Evolutionary conservation across 73 alveolate species (phyloP).

Genomic region (Breviolum minutum): DNA sequence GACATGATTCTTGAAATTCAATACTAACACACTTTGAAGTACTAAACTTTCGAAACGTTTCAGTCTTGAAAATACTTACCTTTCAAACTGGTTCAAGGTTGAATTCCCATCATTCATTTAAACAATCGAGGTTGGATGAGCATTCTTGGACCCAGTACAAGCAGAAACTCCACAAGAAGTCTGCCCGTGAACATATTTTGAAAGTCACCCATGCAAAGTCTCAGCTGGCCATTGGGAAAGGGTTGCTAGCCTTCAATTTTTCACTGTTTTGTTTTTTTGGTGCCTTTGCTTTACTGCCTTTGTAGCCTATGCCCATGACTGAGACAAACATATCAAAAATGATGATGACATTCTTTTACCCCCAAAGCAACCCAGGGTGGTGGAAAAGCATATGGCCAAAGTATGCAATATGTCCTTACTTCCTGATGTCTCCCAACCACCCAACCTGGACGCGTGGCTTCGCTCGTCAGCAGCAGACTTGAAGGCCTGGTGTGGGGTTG

Average conservation of each 20-base stretch:
- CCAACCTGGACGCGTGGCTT: background rate
- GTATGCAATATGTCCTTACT: background rate
- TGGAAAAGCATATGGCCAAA: background rate
- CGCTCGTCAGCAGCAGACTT: background rate
- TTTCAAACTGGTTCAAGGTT: background rate
- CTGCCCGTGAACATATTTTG: background rate
- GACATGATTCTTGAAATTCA: background rate
- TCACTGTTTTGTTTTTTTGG: background rate
- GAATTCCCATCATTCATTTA: background rate
- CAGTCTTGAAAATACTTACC: background rate
- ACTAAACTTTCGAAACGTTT: too few relatives aligned
- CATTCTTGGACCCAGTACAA: background rate
- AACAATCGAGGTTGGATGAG: background rate
- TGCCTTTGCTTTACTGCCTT: background rate
- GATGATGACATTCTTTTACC: background rate
- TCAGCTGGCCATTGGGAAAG: background rate
- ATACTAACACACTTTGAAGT: background rate
- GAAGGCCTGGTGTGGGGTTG: conserved; percentile 1
- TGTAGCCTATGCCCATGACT: background rate
- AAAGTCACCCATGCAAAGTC: background rate
- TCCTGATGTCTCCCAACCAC: background rate
- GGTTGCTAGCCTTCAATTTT: background rate
- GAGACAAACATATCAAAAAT: background rate
- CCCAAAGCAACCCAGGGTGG: background rate
- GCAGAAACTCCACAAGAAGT: background rate